These are phyloP conservation scores for Penicillium paxilli DNA, from an alignment of 495 filamentous ascomycete species.

Conservation along the genomic window DNA sequence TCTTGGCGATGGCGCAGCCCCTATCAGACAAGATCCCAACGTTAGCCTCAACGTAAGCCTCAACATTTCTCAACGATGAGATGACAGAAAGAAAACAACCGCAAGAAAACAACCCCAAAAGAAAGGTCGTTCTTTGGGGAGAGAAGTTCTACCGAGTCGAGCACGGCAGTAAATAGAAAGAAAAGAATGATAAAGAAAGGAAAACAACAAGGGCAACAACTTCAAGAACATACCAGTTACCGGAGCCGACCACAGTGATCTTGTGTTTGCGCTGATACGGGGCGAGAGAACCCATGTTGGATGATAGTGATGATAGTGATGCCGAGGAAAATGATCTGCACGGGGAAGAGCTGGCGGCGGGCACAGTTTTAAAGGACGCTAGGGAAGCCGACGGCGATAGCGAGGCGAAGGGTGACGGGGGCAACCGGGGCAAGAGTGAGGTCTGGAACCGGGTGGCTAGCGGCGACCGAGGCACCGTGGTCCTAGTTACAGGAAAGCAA, in stretches of 20 bases:
- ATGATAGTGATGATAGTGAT: constrained; percentile 6
- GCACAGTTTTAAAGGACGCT: constrained; percentile 22
- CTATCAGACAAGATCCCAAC: constrained; percentile 38
- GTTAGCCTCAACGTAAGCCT: constrained; percentile 4
- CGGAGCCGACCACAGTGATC: constrained; percentile 90
- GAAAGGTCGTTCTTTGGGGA: too few relatives aligned
- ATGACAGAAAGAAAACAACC: too few relatives aligned
- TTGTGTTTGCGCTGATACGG: constrained; percentile 74
- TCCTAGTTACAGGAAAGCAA: constrained; percentile 22
- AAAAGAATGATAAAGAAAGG: background rate
- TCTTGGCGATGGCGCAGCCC: constrained; percentile 96
- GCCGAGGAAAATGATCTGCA: constrained; percentile 23
- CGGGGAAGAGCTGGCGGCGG: constrained; percentile 11
- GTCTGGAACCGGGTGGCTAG: constrained; percentile 22
- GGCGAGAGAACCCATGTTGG: constrained; percentile 44
- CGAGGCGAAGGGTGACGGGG: constrained; percentile 23
- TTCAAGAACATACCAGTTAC: constrained; percentile 76
- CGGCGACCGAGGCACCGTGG: constrained; percentile 25
- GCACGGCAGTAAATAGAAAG: background rate
- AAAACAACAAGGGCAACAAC: too few relatives aligned
- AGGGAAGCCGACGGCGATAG: constrained; percentile 18
- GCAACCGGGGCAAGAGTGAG: constrained; percentile 1
- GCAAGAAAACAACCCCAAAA: too few relatives aligned
- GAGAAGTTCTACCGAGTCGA: too few relatives aligned
- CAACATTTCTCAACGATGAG: background rate